phyloP scores from a whole-genome alignment of 2,329 filamentous ascomycete species.

The Scedosporium aurantiacum region DNA sequence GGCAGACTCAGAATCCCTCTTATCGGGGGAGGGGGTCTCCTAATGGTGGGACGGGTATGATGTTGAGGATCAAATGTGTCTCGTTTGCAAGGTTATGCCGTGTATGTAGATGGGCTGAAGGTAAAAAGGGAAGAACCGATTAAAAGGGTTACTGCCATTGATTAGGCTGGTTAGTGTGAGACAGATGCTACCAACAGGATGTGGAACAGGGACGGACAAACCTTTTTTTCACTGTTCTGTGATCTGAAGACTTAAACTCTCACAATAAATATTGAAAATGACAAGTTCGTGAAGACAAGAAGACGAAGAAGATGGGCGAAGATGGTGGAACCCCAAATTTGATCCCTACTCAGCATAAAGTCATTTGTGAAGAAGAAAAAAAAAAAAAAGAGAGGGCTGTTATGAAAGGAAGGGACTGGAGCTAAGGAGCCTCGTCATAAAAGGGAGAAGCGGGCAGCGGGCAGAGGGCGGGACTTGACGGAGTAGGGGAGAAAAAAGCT shows the following conservation, averaged over 20 bases:
- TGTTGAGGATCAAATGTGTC: background rate
- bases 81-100: constrained; percentile 7
- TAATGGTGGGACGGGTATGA: constrained; percentile 1
- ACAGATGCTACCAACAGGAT: background rate
- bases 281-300: background rate
- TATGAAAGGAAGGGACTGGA: background rate
- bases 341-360: background rate
- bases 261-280: background rate
- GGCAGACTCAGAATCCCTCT: background rate
- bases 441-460: background rate
- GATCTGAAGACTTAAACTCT: background rate
- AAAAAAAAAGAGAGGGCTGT: background rate
- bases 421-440: constrained; percentile 1
- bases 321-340: constrained; percentile 3
- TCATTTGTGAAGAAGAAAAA: background rate
- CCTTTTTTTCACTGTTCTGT: background rate
- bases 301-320: constrained; percentile 3
- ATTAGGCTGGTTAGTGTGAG: background rate
- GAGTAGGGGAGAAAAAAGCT: background rate
- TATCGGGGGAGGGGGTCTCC: constrained; percentile 6
- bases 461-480: background rate
- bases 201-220: background rate
- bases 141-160: constrained; percentile 1
- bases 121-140: background rate
- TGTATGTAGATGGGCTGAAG: background rate